A percentile compares a stretch with the other conserved stretches of the same genome.
Conservation (phyloP, 306 rosid genomes). For the Fragaria nilgerrensis region DNA sequence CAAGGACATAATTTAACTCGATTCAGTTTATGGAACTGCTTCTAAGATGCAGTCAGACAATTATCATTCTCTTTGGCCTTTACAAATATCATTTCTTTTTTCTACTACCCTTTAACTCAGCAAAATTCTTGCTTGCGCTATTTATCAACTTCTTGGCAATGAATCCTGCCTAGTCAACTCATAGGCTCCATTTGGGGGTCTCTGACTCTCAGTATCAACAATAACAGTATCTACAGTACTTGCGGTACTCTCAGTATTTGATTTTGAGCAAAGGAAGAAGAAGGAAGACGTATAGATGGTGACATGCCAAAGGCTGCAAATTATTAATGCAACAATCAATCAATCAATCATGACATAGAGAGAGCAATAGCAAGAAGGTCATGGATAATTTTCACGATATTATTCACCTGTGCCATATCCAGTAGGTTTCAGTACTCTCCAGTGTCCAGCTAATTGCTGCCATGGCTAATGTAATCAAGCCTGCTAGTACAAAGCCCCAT, state of each 20-base stretch:
- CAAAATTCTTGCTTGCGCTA: background rate
- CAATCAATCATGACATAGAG: constrained; percentile 4
- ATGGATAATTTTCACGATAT: background rate
- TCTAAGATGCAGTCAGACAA: constrained; percentile 6
- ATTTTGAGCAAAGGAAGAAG: constrained; percentile 72
- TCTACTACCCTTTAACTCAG: background rate
- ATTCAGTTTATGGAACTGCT: background rate
- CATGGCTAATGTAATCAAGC: constrained; percentile 61
- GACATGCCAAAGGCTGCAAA: constrained; percentile 87
- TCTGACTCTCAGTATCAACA: constrained; percentile 29
- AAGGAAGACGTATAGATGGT: constrained; percentile 83
- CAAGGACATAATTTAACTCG: background rate
- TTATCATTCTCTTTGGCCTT: background rate
- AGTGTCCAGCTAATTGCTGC: constrained; percentile 79
- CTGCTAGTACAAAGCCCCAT: constrained; percentile 75
- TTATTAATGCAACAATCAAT: constrained; percentile 13
- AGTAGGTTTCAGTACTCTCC: constrained; percentile 78
- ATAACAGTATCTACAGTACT: constrained; percentile 6
- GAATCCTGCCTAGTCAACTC: constrained; percentile 55
- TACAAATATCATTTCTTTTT: background rate
- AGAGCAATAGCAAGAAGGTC: constrained; percentile 16
- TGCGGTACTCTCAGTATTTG: constrained; percentile 2
- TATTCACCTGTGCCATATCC: constrained; percentile 95
- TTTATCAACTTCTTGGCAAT: constrained; percentile 22
- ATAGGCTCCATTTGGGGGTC: constrained; percentile 26